Evolutionary conservation across 2,329 filamentous ascomycete genomes (phyloP).

Genomic region (Ascochyta pisi): DNA sequence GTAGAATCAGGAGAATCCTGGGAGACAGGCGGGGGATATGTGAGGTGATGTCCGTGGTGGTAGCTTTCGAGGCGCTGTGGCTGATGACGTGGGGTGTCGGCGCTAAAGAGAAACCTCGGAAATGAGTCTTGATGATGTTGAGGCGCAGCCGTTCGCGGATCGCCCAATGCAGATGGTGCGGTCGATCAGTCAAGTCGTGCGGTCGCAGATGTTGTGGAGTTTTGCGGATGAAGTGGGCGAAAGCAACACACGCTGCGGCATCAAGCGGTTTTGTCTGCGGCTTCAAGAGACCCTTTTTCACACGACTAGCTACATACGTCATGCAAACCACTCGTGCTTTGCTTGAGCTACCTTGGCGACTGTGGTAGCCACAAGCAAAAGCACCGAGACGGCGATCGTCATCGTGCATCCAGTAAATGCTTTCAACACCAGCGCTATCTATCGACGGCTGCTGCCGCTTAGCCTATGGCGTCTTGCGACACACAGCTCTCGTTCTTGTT

Average conservation of each 20-base stretch:
- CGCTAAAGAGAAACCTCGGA: constrained; percentile 15
- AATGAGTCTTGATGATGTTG: constrained; percentile 16
- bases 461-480: constrained; percentile 8
- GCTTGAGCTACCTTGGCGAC: constrained; percentile 11
- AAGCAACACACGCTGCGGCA: constrained; percentile 5
- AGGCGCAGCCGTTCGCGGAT: constrained; percentile 26
- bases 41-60: constrained; percentile 7
- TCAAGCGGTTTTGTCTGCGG: constrained; percentile 18
- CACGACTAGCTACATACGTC: constrained; percentile 6
- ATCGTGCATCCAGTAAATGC: constrained; percentile 12
- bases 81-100: constrained; percentile 17
- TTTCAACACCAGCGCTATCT: constrained; percentile 9
- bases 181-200: constrained; percentile 23
- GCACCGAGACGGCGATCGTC: constrained; percentile 19
- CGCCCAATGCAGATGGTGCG: constrained; percentile 21
- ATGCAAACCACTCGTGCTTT: constrained; percentile 8
- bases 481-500: not conserved
- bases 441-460: constrained; percentile 17
- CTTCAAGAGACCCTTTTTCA: constrained; percentile 2
- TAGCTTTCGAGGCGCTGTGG: constrained; percentile 12
- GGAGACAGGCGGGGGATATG: constrained; percentile 8
- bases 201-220: not conserved
- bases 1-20: not conserved
- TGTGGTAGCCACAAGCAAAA: constrained; percentile 6
- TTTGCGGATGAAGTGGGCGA: not conserved